Conservation (phyloP, 2,329 filamentous ascomycete species). For the Aspergillus eucalypticola region DNA sequence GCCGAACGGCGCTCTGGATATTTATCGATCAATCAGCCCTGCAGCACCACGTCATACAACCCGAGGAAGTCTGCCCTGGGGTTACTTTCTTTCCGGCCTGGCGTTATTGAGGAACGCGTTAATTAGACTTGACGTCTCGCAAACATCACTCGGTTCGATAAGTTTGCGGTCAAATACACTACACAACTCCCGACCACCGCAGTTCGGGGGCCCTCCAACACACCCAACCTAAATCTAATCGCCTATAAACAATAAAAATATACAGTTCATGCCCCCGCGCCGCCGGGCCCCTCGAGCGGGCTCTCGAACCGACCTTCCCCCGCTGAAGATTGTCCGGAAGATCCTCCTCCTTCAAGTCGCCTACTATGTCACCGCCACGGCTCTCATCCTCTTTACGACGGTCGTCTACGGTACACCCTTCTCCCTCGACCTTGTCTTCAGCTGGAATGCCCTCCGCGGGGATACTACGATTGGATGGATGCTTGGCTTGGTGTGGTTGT, state of each 20-base stretch:
- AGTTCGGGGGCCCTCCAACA: neutral
- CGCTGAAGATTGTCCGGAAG: conserved; percentile 66
- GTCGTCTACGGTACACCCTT: conserved; percentile 65
- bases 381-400: conserved; percentile 67
- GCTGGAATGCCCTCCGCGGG: conserved; percentile 64
- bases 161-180: neutral
- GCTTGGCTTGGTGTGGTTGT: conserved; percentile 65
- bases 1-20: neutral
- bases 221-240: neutral
- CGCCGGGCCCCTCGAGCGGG: conserved; percentile 66
- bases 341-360: conserved; percentile 65
- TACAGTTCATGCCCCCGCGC: conserved; percentile 43
- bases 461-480: conserved; percentile 72
- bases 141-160: neutral
- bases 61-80: neutral
- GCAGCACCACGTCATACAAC: neutral
- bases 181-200: neutral
- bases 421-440: conserved; percentile 59
- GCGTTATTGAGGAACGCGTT: neutral
- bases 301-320: conserved; percentile 66
- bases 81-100: neutral
- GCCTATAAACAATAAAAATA: conserved; percentile 1
- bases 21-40: neutral
- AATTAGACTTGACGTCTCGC: neutral
- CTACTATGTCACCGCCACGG: conserved; percentile 63